A percentile compares a stretch with the other conserved stretches of the same genome.
Evolutionary conservation across 2,329 filamentous ascomycete species (phyloP).

Genomic region (Orbilia quercus): DNA sequence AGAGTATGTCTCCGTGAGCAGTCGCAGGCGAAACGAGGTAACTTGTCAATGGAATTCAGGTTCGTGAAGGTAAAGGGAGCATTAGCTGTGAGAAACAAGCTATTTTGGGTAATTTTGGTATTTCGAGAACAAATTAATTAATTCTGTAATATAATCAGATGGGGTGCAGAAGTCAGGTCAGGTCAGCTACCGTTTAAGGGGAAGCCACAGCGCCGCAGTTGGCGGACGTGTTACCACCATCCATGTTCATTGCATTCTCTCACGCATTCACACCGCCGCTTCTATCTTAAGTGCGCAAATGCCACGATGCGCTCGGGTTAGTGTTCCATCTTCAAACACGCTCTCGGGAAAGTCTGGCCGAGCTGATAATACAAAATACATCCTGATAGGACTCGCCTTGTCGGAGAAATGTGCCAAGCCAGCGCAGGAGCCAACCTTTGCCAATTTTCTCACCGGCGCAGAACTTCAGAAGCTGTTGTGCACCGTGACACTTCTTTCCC

Average conservation of each 20-base stretch:
- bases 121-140: too few species aligned
- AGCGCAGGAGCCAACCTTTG: not conserved
- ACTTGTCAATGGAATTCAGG: too few species aligned
- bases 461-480: not conserved
- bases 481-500: not conserved
- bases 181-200: not conserved
- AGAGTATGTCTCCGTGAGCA: conserved; percentile 33
- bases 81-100: conserved; percentile 16
- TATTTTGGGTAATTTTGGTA: conserved; percentile 17
- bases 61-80: conserved; percentile 3
- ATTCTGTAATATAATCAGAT: too few species aligned
- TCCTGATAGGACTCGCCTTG: not conserved
- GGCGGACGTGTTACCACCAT: not conserved
- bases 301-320: not conserved
- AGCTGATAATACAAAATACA: not conserved
- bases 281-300: not conserved
- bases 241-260: not conserved
- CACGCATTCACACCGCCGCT: not conserved
- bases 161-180: too few species aligned
- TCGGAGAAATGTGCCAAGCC: not conserved
- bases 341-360: not conserved
- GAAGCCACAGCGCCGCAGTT: conserved; percentile 6
- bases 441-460: not conserved
- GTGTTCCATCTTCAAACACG: not conserved
- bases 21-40: conserved; percentile 30